Conservation (phyloP, 306 rosid genomes). For the Trichosanthes truncata region DNA sequence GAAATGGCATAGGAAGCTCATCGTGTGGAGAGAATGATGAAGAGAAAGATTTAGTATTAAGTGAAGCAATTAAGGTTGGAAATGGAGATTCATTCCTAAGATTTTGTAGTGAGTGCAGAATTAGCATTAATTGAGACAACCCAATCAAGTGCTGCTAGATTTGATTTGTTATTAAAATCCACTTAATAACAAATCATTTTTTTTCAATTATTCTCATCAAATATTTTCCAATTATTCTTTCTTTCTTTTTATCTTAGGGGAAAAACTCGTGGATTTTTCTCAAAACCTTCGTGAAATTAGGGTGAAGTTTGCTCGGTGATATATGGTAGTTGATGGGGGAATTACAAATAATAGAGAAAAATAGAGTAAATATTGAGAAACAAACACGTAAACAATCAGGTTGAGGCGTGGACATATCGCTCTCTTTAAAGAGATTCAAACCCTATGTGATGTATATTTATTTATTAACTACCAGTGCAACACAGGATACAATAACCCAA, state of each 20-base stretch:
- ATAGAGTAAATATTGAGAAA: too few species aligned
- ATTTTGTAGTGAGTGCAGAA: not conserved
- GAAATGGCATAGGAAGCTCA: not conserved
- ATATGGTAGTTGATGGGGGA: too few species aligned
- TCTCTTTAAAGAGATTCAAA: too few species aligned
- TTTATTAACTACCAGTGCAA: too few species aligned
- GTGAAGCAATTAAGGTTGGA: not conserved
- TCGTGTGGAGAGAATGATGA: not conserved
- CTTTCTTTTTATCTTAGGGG: not conserved
- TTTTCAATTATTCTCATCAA: not conserved
- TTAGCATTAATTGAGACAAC: not conserved
- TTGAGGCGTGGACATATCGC: too few species aligned
- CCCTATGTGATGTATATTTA: too few species aligned
- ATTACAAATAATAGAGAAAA: too few species aligned
- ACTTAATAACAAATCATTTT: not conserved
- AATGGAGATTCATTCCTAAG: not conserved
- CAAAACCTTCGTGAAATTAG: not conserved
- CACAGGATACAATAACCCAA: too few species aligned
- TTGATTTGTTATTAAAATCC: not conserved
- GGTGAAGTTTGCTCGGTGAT: not conserved
- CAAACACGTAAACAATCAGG: too few species aligned
- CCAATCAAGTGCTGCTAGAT: not conserved
- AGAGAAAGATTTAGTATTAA: not conserved
- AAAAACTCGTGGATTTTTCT: not conserved
- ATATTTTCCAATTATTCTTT: not conserved